Percentiles rank a stretch among this genome's conserved stretches.
phyloP scores from a whole-genome alignment of 2,329 filamentous ascomycete genomes.

The Mycosphaerella sp. region DNA sequence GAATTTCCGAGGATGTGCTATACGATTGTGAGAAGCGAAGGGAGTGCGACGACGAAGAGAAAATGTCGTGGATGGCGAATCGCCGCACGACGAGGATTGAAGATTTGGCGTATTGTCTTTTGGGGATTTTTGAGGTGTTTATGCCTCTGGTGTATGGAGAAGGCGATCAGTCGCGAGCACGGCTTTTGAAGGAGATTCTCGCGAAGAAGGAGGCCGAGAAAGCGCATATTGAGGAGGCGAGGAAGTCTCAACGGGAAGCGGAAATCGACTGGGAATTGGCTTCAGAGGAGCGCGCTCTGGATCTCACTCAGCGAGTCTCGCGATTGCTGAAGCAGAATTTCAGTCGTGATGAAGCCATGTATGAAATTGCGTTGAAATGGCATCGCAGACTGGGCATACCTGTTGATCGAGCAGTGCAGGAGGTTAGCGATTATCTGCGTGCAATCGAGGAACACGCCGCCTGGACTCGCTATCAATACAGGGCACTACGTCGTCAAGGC shows the following conservation, averaged over 20 bases:
- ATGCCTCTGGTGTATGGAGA: slow-evolving; percentile 43
- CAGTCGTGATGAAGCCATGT: not conserved
- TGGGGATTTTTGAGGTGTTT: slow-evolving; percentile 42
- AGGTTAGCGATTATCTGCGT: not conserved
- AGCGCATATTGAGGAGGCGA: not conserved
- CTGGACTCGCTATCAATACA: slow-evolving; percentile 1
- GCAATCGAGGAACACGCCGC: not conserved
- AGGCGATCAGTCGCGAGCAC: slow-evolving; percentile 16
- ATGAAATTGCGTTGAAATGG: not conserved
- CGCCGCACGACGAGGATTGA: slow-evolving; percentile 24
- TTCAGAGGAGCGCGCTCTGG: not conserved
- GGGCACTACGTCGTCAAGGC: not conserved
- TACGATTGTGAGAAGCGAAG: slow-evolving; percentile 2
- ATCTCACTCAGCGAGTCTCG: not conserved
- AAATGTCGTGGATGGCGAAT: slow-evolving; percentile 3
- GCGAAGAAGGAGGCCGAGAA: slow-evolving; percentile 5
- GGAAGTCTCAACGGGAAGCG: not conserved
- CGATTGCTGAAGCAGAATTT: not conserved
- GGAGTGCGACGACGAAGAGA: not conserved
- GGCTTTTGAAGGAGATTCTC: slow-evolving; percentile 7
- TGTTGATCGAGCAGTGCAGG: not conserved
- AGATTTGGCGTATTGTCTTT: slow-evolving; percentile 42
- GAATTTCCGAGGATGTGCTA: slow-evolving; percentile 10
- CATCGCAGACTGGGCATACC: not conserved
- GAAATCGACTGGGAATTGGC: not conserved